These are phyloP conservation scores for Hypoxylon sp. DNA, from an alignment of 2,329 filamentous ascomycete genomes.

Conservation along the genomic window DNA sequence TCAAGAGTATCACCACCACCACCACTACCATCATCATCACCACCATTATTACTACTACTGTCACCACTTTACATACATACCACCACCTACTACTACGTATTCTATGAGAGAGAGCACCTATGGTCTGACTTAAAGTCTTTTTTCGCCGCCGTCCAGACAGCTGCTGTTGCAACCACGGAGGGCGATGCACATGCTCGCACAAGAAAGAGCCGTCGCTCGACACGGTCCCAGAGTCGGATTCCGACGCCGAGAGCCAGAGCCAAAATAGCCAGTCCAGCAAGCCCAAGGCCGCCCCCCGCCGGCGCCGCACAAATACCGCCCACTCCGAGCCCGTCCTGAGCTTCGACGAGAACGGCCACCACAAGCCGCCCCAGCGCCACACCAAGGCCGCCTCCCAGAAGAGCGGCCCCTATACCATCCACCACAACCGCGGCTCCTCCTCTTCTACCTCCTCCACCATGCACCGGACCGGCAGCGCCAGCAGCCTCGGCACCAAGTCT, in stretches of 20 bases:
- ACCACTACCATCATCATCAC: neutral
- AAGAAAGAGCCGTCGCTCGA: constrained; percentile 75
- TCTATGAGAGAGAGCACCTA: constrained; percentile 27
- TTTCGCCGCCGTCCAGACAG: constrained; percentile 64
- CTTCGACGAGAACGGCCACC: constrained; percentile 75
- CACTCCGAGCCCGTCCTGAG: constrained; percentile 72
- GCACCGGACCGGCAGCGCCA: constrained; percentile 63
- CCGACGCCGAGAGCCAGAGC: constrained; percentile 62
- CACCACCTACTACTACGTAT: too few relatives aligned
- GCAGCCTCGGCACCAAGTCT: constrained; percentile 63
- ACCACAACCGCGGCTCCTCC: constrained; percentile 68
- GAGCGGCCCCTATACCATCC: constrained; percentile 73
- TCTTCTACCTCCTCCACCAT: constrained; percentile 56
- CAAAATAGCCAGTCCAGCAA: constrained; percentile 51
- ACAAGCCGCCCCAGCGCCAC: constrained; percentile 74
- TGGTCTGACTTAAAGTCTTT: constrained; percentile 51
- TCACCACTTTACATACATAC: neutral
- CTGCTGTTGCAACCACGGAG: constrained; percentile 80
- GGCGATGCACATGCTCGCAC: constrained; percentile 74
- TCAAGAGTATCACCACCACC: constrained; percentile 7
- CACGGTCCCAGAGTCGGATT: constrained; percentile 75
- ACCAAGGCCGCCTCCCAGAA: constrained; percentile 73
- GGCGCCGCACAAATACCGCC: constrained; percentile 73
- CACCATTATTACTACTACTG: neutral
- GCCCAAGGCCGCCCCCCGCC: constrained; percentile 62